Evolutionary conservation across 805 yeast genomes (phyloP).

Genomic region (Candida methanosorbosa): DNA sequence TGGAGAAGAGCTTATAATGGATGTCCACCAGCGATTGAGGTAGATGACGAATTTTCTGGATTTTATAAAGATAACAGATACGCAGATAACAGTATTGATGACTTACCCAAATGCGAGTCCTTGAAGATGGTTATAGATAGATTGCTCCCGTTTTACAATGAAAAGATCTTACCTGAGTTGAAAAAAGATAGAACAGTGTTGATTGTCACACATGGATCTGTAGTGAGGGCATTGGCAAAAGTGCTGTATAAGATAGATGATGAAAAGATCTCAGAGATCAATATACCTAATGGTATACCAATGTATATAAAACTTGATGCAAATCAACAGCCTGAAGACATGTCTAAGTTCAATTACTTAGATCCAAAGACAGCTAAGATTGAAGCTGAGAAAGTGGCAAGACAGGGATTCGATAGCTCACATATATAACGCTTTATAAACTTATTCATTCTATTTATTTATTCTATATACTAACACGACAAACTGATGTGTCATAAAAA

Average conservation of each 20-base stretch:
- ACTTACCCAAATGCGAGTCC: constrained; percentile 66
- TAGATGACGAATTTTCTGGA: constrained; percentile 15
- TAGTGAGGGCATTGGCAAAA: constrained; percentile 69
- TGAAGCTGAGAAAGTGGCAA: constrained; percentile 73
- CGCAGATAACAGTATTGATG: constrained; percentile 34
- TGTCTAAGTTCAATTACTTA: constrained; percentile 48
- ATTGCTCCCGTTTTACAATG: constrained; percentile 51
- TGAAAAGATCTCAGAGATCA: constrained; percentile 60
- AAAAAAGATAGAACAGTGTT: constrained; percentile 47
- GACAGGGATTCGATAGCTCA: constrained; percentile 61
- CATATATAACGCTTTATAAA: too few relatives aligned
- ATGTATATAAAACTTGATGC: constrained; percentile 57
- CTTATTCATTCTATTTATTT: too few relatives aligned
- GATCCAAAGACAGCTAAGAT: constrained; percentile 76
- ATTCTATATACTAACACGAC: too few relatives aligned
- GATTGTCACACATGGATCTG: constrained; percentile 75
- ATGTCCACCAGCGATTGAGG: constrained; percentile 46
- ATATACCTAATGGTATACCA: constrained; percentile 82
- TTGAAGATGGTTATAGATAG: constrained; percentile 63
- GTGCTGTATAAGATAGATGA: constrained; percentile 57
- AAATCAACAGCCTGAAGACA: constrained; percentile 34
- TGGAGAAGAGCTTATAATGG: constrained; percentile 77
- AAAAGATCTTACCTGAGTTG: constrained; percentile 41
- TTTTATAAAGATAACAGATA: constrained; percentile 21
- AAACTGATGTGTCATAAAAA: too few relatives aligned